Conservation (phyloP, 176 grass and related monocot species). For the Oryza longistaminata region DNA sequence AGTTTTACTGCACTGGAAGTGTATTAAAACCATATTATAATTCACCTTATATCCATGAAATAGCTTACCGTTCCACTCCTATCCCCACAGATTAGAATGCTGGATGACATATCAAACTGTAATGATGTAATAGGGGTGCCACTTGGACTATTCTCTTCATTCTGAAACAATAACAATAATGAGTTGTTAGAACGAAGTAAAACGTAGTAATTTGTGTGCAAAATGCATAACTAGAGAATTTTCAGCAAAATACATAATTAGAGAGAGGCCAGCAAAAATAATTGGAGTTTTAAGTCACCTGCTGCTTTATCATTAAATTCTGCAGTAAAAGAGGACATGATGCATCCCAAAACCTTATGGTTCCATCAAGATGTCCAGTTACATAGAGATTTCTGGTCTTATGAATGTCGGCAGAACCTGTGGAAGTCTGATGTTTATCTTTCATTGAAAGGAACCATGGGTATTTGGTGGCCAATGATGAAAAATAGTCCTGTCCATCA, state of each 20-base stretch:
- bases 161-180: constrained; percentile 48
- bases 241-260: constrained; percentile 25
- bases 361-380: constrained; percentile 91
- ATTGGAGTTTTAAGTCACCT: constrained; percentile 53
- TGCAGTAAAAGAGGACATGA: constrained; percentile 76
- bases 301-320: constrained; percentile 75
- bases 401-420: constrained; percentile 51
- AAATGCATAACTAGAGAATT: constrained; percentile 25
- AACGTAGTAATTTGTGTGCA: constrained; percentile 2
- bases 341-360: constrained; percentile 93
- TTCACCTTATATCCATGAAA: not conserved
- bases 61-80: constrained; percentile 60
- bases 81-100: constrained; percentile 76
- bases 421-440: constrained; percentile 59
- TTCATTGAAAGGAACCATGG: constrained; percentile 69
- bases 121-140: constrained; percentile 64
- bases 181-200: not conserved
- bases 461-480: constrained; percentile 59
- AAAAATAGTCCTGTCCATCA: constrained; percentile 57
- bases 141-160: constrained; percentile 58
- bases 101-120: constrained; percentile 77
- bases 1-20: constrained; percentile 29
- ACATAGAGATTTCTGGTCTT: constrained; percentile 79
- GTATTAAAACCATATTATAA: constrained; percentile 10
- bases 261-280: constrained; percentile 30